Evolutionary conservation across 805 yeast species (phyloP), one percentile per base, ranked within the genome.

Genomic region (Vanderwaltozyma tropicalis): DNA sequence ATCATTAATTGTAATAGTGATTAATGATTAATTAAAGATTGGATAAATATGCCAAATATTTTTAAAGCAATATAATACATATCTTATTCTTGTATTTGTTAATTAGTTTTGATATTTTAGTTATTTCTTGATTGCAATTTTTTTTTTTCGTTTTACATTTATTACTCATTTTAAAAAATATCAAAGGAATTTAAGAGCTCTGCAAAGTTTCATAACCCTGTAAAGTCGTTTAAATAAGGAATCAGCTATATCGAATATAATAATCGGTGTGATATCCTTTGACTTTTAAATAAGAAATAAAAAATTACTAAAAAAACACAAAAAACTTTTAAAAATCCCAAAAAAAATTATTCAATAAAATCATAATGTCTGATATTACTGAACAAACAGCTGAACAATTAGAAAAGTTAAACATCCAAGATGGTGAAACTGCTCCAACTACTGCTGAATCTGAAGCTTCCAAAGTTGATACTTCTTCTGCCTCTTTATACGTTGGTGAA

Each of bases 401-500:
- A 49, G 62, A 54, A 44, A 50, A 58, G 40, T 48, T 60, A 43
- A 50, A 48, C 32, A 52, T 60, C 41, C 49, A 51, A 37, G 62
- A 59, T 34, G 57, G 57, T 26, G 53, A 57, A 38, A 50, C 44
- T 28, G 35, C 63, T 41, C 62, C 64, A 35, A 26, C 31, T 25
- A 13, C 41, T 25, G 28, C 47, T 37, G 50, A 38, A 22, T 53
- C 45, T 38, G 50, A 49, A 33, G 32, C 38, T 26, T 34, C 36
- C 8, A 35, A 47, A 38, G 40, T 37, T 46, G 68, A 76, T 39
- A 80, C 74, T 56, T 65, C 74, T 43, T 69, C 81, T 43, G 92
- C 92, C 47, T 86, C 96, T 34, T 78, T 92, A 55, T 92, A 92
- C 68, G 97, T 92, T 60, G 97, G 98, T 60, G 98, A 92, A 70